Conservation (phyloP, 768 basidiomycete species). For the Steccherinum ochraceum region DNA sequence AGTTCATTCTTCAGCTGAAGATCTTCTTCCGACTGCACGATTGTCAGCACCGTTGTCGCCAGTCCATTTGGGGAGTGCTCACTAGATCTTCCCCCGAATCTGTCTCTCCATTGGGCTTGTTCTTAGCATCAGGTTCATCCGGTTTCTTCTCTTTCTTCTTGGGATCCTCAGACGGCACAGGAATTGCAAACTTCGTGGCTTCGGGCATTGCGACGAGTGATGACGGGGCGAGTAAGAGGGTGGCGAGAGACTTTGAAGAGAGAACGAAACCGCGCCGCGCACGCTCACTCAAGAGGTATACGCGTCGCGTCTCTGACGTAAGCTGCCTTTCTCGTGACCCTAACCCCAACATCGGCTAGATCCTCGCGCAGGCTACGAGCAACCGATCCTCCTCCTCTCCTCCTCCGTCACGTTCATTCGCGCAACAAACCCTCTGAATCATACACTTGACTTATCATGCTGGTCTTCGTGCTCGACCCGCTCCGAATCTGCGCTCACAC, state of each 20-base stretch:
- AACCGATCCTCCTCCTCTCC: too few relatives aligned
- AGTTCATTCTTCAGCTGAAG: slow-evolving; percentile 87
- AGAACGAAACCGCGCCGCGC: slow-evolving; percentile 6
- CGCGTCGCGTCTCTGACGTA: not conserved
- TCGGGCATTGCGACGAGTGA: slow-evolving; percentile 38
- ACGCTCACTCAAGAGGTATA: slow-evolving; percentile 3
- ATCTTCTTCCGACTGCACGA: slow-evolving; percentile 85
- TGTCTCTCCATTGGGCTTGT: slow-evolving; percentile 33
- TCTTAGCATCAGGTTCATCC: slow-evolving; percentile 34
- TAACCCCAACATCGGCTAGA: too few relatives aligned
- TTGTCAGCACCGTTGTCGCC: not conserved
- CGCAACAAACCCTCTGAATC: too few relatives aligned
- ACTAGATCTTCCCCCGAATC: slow-evolving; percentile 71
- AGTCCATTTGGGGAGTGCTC: slow-evolving; percentile 24
- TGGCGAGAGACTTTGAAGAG: slow-evolving; percentile 3
- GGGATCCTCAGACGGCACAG: slow-evolving; percentile 69
- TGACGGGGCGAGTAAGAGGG: slow-evolving; percentile 7
- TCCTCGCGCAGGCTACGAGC: too few relatives aligned
- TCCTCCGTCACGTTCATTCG: too few relatives aligned
- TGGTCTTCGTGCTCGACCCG: too few relatives aligned
- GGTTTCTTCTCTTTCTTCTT: slow-evolving; percentile 62
- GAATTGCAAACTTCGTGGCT: slow-evolving; percentile 52
- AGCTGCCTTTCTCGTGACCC: too few relatives aligned
- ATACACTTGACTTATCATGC: too few relatives aligned
- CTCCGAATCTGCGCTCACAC: too few relatives aligned